Percentiles rank a stretch among this genome's conserved stretches.
phyloP scores from a whole-genome alignment of 805 yeast species.

The Pichia manshurica region DNA sequence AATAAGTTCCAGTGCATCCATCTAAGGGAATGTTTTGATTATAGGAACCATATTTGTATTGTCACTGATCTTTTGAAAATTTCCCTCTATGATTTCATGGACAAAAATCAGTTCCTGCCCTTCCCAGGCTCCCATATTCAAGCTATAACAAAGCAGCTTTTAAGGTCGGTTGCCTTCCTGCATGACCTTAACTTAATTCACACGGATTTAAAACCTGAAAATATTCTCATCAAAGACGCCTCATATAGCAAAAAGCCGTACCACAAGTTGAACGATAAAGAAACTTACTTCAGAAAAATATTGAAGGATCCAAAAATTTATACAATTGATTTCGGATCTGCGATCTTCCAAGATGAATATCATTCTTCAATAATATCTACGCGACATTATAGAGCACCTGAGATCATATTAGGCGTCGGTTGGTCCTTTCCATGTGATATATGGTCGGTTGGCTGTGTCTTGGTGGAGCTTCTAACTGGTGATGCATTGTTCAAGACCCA shows the following conservation, averaged over 20 bases:
- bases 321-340: constrained; percentile 95
- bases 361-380: constrained; percentile 92
- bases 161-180: constrained; percentile 78
- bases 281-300: constrained; percentile 33
- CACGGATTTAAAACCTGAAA: constrained; percentile 96
- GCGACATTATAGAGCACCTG: constrained; percentile 96
- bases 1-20: constrained; percentile 76
- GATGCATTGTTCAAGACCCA: constrained; percentile 93
- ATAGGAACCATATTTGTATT: constrained; percentile 86
- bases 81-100: constrained; percentile 85
- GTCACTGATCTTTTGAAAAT: constrained; percentile 84
- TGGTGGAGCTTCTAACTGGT: constrained; percentile 88
- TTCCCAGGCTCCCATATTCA: constrained; percentile 94
- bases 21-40: constrained; percentile 85
- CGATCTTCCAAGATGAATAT: constrained; percentile 88
- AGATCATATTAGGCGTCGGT: constrained; percentile 87
- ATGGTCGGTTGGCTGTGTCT: constrained; percentile 94
- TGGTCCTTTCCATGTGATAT: constrained; percentile 97
- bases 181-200: constrained; percentile 90
- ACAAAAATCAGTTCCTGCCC: constrained; percentile 74
- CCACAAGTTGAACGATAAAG: constrained; percentile 15
- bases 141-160: constrained; percentile 77
- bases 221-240: constrained; percentile 64
- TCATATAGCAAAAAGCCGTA: constrained; percentile 36
- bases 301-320: constrained; percentile 77